A percentile compares a stretch with the other conserved stretches of the same genome.
Evolutionary conservation across 495 filamentous ascomycete genomes (phyloP).

Genomic region (Margaritispora aquatica): DNA sequence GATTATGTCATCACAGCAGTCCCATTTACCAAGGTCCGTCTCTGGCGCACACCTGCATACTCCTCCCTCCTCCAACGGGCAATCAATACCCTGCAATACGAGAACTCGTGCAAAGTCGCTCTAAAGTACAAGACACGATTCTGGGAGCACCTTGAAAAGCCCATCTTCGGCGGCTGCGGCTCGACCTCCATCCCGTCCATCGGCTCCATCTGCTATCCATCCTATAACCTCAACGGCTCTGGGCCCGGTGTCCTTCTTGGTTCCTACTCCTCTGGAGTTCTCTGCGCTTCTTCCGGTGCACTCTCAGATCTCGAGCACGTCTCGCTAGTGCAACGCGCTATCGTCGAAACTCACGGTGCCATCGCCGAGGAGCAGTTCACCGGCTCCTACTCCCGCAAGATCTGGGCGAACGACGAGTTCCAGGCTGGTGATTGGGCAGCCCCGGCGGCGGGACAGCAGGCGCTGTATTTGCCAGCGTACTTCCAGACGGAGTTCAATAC

Average conservation of each 20-base stretch:
- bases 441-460: conserved; percentile 53
- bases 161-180: conserved; percentile 58
- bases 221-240: conserved; percentile 54
- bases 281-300: conserved; percentile 11
- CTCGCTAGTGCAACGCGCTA: conserved; percentile 47
- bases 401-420: conserved; percentile 52
- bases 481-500: conserved; percentile 57
- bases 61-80: conserved; percentile 48
- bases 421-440: conserved; percentile 48
- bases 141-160: conserved; percentile 58
- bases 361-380: conserved; percentile 51
- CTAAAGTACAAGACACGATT: conserved; percentile 59
- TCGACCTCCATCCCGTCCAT: conserved; percentile 52
- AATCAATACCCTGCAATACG: conserved; percentile 53
- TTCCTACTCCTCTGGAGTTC: conserved; percentile 39
- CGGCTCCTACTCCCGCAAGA: conserved; percentile 49
- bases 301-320: conserved; percentile 49
- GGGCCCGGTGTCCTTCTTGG: conserved; percentile 56
- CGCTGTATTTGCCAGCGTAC: conserved; percentile 61
- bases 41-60: conserved; percentile 34
- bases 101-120: conserved; percentile 56
- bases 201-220: conserved; percentile 55
- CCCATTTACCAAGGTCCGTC: conserved; percentile 46
- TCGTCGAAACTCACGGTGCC: conserved; percentile 55
- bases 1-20: conserved; percentile 60